Evolutionary conservation across 225 moss, liverwort and hornwort genomes (phyloP).

Genomic region (Anthoceros angustus): DNA sequence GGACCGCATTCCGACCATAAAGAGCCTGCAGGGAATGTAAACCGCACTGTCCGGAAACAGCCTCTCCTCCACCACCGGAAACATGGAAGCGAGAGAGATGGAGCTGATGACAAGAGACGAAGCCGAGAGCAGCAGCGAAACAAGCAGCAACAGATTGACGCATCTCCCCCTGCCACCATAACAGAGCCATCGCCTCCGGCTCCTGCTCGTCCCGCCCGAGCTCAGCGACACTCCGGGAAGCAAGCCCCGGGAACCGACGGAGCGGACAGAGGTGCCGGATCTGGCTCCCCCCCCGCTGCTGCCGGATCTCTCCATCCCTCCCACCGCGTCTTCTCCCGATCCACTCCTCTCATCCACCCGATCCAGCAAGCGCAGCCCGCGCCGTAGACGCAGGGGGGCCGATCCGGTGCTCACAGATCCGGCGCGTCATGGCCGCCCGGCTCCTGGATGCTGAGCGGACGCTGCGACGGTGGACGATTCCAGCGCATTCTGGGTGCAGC

Average conservation of each 20-base stretch:
- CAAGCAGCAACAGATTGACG: not conserved
- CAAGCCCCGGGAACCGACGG: not conserved
- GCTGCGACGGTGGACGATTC: too few species aligned
- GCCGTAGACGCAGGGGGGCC: too few species aligned
- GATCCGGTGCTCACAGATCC: too few species aligned
- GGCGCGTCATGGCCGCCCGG: too few species aligned
- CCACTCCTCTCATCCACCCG: too few species aligned
- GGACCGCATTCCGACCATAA: not conserved
- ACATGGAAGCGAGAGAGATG: not conserved
- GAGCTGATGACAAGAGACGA: slow-evolving; percentile 1
- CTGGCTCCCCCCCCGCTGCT: not conserved
- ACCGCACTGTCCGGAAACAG: not conserved
- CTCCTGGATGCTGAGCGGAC: too few species aligned
- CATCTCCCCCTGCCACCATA: not conserved
- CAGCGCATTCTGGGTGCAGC: too few species aligned
- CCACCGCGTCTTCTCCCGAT: not conserved
- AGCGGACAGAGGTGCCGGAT: not conserved
- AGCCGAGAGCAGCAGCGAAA: not conserved
- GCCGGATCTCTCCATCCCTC: not conserved
- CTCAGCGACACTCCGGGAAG: not conserved
- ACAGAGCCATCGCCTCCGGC: not conserved
- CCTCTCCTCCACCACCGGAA: not conserved
- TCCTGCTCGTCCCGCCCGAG: not conserved
- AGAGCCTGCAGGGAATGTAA: not conserved
- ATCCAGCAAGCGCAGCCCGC: too few species aligned